phyloP scores from a whole-genome alignment of 2,329 filamentous ascomycete genomes.

The Trichophyton equinum region DNA sequence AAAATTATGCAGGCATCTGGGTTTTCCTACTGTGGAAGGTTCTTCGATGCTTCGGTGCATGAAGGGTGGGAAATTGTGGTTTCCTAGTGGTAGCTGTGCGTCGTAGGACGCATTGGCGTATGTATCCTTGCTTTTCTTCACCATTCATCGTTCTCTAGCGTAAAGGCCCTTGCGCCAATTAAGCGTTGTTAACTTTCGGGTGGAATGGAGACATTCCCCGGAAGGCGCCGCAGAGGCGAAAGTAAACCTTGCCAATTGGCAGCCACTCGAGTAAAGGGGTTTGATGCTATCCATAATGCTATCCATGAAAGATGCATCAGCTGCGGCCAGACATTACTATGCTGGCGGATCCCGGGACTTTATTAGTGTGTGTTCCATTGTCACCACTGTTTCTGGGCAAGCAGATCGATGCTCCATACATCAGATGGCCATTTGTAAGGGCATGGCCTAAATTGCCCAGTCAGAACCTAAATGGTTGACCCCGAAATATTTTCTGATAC shows the following conservation, averaged over 20 bases:
- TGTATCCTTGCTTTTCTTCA: background rate
- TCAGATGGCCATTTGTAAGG: background rate
- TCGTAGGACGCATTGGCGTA: background rate
- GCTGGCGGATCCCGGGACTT: background rate
- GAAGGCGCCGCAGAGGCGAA: constrained; percentile 2
- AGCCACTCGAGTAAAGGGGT: background rate
- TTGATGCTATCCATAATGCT: background rate
- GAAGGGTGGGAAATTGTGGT: background rate
- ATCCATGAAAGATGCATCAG: background rate
- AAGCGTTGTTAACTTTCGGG: background rate
- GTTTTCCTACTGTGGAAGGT: background rate
- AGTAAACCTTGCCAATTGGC: background rate
- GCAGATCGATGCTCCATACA: background rate
- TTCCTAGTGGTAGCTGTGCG: background rate
- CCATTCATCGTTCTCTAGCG: background rate
- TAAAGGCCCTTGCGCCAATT: background rate
- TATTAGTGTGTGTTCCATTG: background rate
- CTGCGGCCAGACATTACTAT: background rate
- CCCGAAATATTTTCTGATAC: background rate
- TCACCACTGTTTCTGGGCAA: background rate
- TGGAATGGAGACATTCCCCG: background rate
- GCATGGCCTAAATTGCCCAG: background rate
- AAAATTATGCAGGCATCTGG: background rate
- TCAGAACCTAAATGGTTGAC: background rate
- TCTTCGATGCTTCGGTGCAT: constrained; percentile 1